phyloP scores from a whole-genome alignment of 108 stramenopile species.

The Conticribra guillardii region DNA sequence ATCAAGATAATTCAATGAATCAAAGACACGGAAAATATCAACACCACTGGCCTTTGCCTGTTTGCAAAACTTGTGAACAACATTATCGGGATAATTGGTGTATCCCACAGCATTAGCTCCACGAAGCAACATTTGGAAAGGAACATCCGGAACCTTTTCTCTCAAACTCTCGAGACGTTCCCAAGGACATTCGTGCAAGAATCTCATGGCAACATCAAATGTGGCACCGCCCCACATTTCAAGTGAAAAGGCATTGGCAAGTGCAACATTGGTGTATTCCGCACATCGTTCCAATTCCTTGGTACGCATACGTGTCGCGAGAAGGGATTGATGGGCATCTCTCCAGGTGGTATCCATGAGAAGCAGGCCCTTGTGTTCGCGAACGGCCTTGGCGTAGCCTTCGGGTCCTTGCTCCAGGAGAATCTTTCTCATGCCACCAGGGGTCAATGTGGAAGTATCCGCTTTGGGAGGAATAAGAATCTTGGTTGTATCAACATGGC shows the following conservation, averaged over 20 bases:
- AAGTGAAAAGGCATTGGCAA: constrained; percentile 83
- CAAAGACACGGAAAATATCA: constrained; percentile 92
- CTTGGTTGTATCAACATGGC: constrained; percentile 31
- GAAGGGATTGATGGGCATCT: constrained; percentile 97
- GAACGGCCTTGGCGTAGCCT: constrained; percentile 93
- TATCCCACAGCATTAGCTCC: constrained; percentile 91
- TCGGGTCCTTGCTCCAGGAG: constrained; percentile 75
- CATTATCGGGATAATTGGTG: constrained; percentile 88
- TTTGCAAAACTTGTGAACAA: constrained; percentile 81
- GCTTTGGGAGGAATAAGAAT: constrained; percentile 49
- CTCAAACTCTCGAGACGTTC: constrained; percentile 67
- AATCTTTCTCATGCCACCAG: constrained; percentile 50
- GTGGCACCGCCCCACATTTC: constrained; percentile 99
- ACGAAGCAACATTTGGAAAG: constrained; percentile 87
- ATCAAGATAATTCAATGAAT: constrained; percentile 85
- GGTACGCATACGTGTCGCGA: constrained; percentile 96
- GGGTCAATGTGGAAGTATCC: neutral
- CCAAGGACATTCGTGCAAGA: constrained; percentile 88
- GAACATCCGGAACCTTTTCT: constrained; percentile 77
- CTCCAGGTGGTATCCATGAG: constrained; percentile 98
- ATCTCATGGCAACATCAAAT: constrained; percentile 94
- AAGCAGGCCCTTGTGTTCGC: constrained; percentile 84
- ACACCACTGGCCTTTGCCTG: constrained; percentile 73
- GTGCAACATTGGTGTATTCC: constrained; percentile 72
- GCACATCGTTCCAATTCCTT: constrained; percentile 87